A percentile compares a stretch with the other conserved stretches of the same genome.
Evolutionary conservation across 768 basidiomycete species (phyloP).

Genomic region (Terana coerulea): DNA sequence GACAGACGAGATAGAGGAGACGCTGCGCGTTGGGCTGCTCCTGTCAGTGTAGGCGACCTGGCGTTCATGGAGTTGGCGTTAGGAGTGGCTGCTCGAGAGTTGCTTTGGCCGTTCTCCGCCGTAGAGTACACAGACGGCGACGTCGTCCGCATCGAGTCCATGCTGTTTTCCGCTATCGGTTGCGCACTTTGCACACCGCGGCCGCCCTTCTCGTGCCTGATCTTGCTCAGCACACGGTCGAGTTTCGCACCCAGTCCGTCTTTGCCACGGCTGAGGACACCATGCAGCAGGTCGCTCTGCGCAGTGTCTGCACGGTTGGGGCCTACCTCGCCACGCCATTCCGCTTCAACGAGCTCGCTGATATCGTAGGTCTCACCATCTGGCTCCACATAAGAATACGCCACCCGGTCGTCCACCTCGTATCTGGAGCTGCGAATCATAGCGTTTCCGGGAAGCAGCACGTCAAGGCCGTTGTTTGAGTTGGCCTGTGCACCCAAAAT

Average conservation of each 20-base stretch:
- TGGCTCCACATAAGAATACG: conserved; percentile 90
- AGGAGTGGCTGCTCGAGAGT: conserved; percentile 34
- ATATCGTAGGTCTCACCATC: conserved; percentile 93
- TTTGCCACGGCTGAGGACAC: conserved; percentile 53
- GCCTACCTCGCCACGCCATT: conserved; percentile 52
- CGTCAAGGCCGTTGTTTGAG: conserved; percentile 82
- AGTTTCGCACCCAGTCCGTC: conserved; percentile 67
- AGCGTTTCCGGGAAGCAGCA: conserved; percentile 80
- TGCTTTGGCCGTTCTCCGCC: conserved; percentile 12
- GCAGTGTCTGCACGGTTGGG: conserved; percentile 29
- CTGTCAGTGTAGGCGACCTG: conserved; percentile 16
- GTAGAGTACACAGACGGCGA: conserved; percentile 57
- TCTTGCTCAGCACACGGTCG: conserved; percentile 71
- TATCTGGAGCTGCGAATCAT: conserved; percentile 82
- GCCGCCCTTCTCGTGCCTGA: conserved; percentile 55
- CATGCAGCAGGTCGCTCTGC: conserved; percentile 64
- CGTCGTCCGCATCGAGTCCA: conserved; percentile 27
- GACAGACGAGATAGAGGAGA: conserved; percentile 29
- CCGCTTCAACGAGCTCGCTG: conserved; percentile 88
- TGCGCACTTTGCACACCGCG: conserved; percentile 21
- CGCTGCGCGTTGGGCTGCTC: conserved; percentile 16
- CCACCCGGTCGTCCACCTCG: conserved; percentile 65
- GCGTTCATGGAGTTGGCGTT: conserved; percentile 14
- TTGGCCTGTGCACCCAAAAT: conserved; percentile 86
- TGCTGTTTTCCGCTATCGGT: conserved; percentile 20